These are phyloP conservation scores for Chlorociboria aeruginascens DNA, from an alignment of 495 filamentous ascomycete species.

Conservation along the genomic window DNA sequence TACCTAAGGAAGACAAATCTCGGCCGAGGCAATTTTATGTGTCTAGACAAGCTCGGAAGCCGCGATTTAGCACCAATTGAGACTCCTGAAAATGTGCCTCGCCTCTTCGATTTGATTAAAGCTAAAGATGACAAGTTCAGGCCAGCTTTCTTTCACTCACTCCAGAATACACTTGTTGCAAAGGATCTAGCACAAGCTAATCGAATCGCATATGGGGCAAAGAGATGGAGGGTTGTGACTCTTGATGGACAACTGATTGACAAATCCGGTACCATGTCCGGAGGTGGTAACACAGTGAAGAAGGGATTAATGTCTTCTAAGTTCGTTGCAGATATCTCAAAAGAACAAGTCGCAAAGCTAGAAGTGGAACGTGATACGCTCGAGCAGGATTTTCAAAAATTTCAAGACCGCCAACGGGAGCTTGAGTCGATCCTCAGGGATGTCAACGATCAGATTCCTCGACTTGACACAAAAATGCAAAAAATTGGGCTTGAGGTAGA, in stretches of 20 bases:
- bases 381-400: slow-evolving; percentile 66
- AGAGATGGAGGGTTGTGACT: slow-evolving; percentile 90
- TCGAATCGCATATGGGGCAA: slow-evolving; percentile 86
- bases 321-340: slow-evolving; percentile 68
- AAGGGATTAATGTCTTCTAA: slow-evolving; percentile 93
- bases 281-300: slow-evolving; percentile 80
- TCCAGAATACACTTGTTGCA: slow-evolving; percentile 89
- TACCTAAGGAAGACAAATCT: slow-evolving; percentile 95
- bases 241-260: slow-evolving; percentile 92
- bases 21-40: slow-evolving; percentile 94
- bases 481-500: slow-evolving; percentile 86
- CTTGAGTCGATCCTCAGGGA: slow-evolving; percentile 61
- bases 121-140: slow-evolving; percentile 75
- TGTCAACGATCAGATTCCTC: slow-evolving; percentile 70
- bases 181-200: slow-evolving; percentile 89
- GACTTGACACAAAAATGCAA: slow-evolving; percentile 79
- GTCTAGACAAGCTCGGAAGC: slow-evolving; percentile 71
- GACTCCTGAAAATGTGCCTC: slow-evolving; percentile 84
- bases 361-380: slow-evolving; percentile 76
- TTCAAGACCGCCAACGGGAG: slow-evolving; percentile 68
- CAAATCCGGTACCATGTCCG: slow-evolving; percentile 95
- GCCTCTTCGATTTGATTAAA: slow-evolving; percentile 86
- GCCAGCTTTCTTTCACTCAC: slow-evolving; percentile 88
- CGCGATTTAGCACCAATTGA: slow-evolving; percentile 65
- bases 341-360: slow-evolving; percentile 77